Conservation (phyloP, 1,284 basidiomycete genomes). For the Lentinus polychrous region DNA sequence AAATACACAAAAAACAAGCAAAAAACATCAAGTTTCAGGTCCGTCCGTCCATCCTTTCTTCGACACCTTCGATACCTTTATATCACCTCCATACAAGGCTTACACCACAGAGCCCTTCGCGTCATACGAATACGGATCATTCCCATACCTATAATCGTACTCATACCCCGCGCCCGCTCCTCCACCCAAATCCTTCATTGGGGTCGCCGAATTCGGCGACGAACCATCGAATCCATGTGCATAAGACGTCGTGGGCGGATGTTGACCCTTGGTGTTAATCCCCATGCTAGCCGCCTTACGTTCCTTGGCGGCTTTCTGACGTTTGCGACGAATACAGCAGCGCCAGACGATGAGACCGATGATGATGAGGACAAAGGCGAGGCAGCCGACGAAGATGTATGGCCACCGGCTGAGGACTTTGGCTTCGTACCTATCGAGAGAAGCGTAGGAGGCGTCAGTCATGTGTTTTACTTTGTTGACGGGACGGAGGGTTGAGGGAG, state of each 20-base stretch:
- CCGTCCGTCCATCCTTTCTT: not conserved
- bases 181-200: slow-evolving; percentile 11
- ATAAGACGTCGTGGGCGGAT: not conserved
- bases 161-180: not conserved
- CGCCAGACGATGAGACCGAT: slow-evolving; percentile 51
- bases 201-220: slow-evolving; percentile 4
- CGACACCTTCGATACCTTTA: not conserved
- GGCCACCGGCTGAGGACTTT: slow-evolving; percentile 68
- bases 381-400: slow-evolving; percentile 62
- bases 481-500: not conserved
- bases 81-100: not conserved
- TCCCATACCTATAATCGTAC: slow-evolving; percentile 7
- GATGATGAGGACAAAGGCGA: slow-evolving; percentile 43
- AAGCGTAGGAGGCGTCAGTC: too few relatives aligned
- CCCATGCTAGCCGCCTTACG: slow-evolving; percentile 13
- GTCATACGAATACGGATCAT: slow-evolving; percentile 7
- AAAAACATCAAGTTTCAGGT: not conserved
- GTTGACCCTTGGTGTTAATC: slow-evolving; percentile 4
- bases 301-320: slow-evolving; percentile 11
- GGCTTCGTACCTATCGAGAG: slow-evolving; percentile 37
- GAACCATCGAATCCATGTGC: slow-evolving; percentile 8
- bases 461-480: too few relatives aligned
- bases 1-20: not conserved
- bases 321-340: slow-evolving; percentile 49
- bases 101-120: not conserved